Base-by-base conservation (phyloP, 108 stramenopile genomes). In the Cyclotella atomus region DNA sequence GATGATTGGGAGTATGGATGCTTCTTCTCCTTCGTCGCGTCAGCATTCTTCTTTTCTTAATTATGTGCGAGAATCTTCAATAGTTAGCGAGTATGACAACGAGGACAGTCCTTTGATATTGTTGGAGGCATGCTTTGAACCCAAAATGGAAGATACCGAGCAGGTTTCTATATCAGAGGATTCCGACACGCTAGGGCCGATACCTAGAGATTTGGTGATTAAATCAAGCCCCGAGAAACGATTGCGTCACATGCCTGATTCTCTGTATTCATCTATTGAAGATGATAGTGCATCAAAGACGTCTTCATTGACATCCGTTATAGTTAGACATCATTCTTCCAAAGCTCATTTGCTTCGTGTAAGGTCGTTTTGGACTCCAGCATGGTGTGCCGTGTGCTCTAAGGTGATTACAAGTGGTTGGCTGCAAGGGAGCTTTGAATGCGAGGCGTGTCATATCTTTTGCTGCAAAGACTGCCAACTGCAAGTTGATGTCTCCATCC, bases 381-480 rank as follows among this genome's bases (percentile, higher is more conserved):
- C 86, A 10, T 71, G 62, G 56, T 95, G 94, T 56, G 46, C 76
- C 23, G 76, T 86, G 2, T 90, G 89, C 59, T 73, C 59, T 60
- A 83, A 49, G 36, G 59, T 62, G 17, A 57, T 86, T 10, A 69
- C 85, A 41, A 74, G 83, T 45, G 87, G 87, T 46, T 86, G 83
- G 76, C 67, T 83, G 24, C 45, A 49, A 61, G 61, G 59, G 0
- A 76, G 75, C 60, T 95, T 82, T 74, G 87, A 81, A 53, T 95
- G 94, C 68, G 94, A 95, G 68, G 84, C 66, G 10, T 95, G 94
- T 65, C 57, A 68, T 23, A 72, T 95, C 16, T 83, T 84, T 47
- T 90, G 90, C 62, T 95, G 94, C 59, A 44, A 53, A 15, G 91
- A 95, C 77, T 95, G 94, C 60, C 91, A 83, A 38, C 78, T 95